A percentile compares a stretch with the other conserved stretches of the same genome.
phyloP scores from a whole-genome alignment of 352 stramenopile genomes.

The Pythium monospermum region DNA sequence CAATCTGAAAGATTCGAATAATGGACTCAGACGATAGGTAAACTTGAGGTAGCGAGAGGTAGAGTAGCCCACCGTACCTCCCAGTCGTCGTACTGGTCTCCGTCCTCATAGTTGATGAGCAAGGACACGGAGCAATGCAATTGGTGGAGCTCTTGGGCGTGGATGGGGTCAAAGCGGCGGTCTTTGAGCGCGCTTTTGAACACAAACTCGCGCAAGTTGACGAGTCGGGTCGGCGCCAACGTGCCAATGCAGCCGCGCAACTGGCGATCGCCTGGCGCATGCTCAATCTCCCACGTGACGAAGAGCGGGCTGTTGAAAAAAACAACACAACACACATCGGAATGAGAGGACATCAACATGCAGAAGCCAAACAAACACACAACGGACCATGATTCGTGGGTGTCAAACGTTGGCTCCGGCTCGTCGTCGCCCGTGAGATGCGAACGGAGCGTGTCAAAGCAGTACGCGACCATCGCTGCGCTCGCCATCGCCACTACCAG shows the following conservation, averaged over 20 bases:
- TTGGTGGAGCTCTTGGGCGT: constrained; percentile 51
- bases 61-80: too few species aligned
- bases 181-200: constrained; percentile 82
- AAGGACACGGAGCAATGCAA: constrained; percentile 78
- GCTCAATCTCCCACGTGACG: constrained; percentile 82
- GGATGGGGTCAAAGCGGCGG: constrained; percentile 70
- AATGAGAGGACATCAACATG: neutral
- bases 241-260: constrained; percentile 80
- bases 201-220: constrained; percentile 72
- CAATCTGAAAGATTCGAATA: too few species aligned
- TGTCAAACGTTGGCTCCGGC: constrained; percentile 50
- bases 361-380: too few species aligned
- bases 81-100: constrained; percentile 75
- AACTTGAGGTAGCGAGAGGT: too few species aligned
- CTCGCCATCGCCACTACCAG: constrained; percentile 46
- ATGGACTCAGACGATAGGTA: too few species aligned
- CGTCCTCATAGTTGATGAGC: constrained; percentile 77
- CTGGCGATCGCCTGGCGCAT: constrained; percentile 27
- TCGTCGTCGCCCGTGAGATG: constrained; percentile 53
- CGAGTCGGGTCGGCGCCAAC: constrained; percentile 52
- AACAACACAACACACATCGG: neutral
- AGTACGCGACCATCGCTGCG: constrained; percentile 79
- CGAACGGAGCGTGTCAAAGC: constrained; percentile 75
- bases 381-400: constrained; percentile 50
- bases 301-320: constrained; percentile 52